These are phyloP conservation scores for Petunia hybrid DNA, from an alignment of 305 asterid species.

Conservation along the genomic window DNA sequence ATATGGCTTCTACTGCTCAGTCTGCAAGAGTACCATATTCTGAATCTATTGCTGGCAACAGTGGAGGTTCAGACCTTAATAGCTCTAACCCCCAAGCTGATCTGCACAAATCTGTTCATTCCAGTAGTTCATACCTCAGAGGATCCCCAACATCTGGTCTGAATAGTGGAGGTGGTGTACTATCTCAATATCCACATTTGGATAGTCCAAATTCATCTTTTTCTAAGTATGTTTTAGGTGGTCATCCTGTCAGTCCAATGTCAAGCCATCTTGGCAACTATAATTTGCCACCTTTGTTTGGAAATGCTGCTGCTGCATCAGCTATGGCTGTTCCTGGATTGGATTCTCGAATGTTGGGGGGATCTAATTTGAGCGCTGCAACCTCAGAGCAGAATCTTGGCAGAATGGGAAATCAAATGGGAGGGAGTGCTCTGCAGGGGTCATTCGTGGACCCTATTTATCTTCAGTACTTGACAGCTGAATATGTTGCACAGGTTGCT, in stretches of 20 bases:
- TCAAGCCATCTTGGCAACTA: conserved; percentile 66
- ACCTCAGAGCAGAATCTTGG: conserved; percentile 56
- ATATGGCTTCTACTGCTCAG: conserved; percentile 44
- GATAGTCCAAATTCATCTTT: conserved; percentile 68
- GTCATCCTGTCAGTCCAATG: conserved; percentile 72
- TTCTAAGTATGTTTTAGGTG: conserved; percentile 60
- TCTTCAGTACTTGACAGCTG: conserved; percentile 46
- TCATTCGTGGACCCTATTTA: conserved; percentile 43
- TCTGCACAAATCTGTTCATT: conserved; percentile 46
- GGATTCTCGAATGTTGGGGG: conserved; percentile 69
- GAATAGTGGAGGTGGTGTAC: conserved; percentile 53
- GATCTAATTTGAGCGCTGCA: conserved; percentile 58
- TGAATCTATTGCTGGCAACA: conserved; percentile 44
- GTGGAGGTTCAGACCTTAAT: conserved; percentile 42
- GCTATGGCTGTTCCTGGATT: conserved; percentile 74
- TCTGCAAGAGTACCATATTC: conserved; percentile 44
- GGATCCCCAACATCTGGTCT: conserved; percentile 51
- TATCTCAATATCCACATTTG: conserved; percentile 64
- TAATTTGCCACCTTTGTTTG: conserved; percentile 80
- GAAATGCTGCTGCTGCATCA: conserved; percentile 86
- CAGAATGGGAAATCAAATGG: conserved; percentile 40
- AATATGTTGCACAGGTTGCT: conserved; percentile 68
- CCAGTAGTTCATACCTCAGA: conserved; percentile 53
- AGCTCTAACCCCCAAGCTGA: conserved; percentile 46
- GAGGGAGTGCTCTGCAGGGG: conserved; percentile 33